Conservation (phyloP, 495 filamentous ascomycete genomes). For the Tetracladium setigerum region DNA sequence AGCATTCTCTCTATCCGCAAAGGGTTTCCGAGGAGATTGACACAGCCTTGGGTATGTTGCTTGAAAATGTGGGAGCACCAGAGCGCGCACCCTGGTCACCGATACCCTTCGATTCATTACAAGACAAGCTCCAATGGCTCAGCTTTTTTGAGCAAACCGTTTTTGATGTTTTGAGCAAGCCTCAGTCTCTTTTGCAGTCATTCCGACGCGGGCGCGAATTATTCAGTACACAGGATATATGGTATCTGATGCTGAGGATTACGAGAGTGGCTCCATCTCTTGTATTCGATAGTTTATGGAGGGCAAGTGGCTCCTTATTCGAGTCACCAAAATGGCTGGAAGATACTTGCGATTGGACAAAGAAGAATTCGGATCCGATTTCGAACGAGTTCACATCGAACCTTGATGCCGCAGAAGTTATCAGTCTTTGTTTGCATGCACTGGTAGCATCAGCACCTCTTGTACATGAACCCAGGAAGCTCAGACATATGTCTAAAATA, state of each 20-base stretch:
- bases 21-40: slow-evolving; percentile 28
- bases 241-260: slow-evolving; percentile 44
- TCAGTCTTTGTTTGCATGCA: slow-evolving; percentile 46
- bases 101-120: not conserved
- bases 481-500: slow-evolving; percentile 45
- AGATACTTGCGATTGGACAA: slow-evolving; percentile 27
- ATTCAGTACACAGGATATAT: slow-evolving; percentile 41
- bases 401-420: slow-evolving; percentile 37
- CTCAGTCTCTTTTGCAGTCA: slow-evolving; percentile 53
- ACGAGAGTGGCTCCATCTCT: slow-evolving; percentile 44
- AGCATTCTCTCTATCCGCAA: slow-evolving; percentile 36
- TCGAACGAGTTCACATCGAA: slow-evolving; percentile 23
- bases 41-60: not conserved
- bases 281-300: slow-evolving; percentile 73
- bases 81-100: too few relatives aligned
- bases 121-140: slow-evolving; percentile 35
- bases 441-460: slow-evolving; percentile 43
- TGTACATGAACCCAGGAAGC: slow-evolving; percentile 30
- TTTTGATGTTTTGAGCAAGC: slow-evolving; percentile 64
- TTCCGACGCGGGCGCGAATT: slow-evolving; percentile 44
- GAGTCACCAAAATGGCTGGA: slow-evolving; percentile 51
- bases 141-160: slow-evolving; percentile 65
- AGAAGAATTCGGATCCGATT: slow-evolving; percentile 22
- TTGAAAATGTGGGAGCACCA: slow-evolving; percentile 13
- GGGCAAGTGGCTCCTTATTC: slow-evolving; percentile 59